Base-by-base conservation (phyloP, 1,139 yeast species). In the Geotrichum fermentans region DNA sequence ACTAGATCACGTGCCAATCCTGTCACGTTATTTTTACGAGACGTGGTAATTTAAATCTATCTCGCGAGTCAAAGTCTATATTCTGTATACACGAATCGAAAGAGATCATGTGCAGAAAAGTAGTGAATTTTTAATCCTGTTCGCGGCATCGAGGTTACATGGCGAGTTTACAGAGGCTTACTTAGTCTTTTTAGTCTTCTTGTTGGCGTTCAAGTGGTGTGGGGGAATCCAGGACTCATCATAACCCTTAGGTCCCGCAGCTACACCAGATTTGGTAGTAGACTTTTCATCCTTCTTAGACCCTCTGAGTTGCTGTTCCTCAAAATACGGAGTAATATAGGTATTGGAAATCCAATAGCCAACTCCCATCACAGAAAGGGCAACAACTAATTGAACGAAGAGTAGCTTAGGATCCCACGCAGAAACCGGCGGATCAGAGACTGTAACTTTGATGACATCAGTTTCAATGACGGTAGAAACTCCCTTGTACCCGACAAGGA, bases 341-440 rank as follows among this genome's bases (percentile, higher is more conserved):
- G 68, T 60, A 47, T 64, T 67, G 66, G 77, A 55, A 21, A 79
- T 43, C 52, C 69, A 61, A 63, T 80, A 83, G 40, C 70, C 80
- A 39, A 75, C 59, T 32, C 70, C 78, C 45, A 70, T 82, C 37
- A 82, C 54, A 11, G 83, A 66, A 20, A 70, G 75, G 13, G 72
- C 60, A 57, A 85, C 69, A 30, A 86, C 61, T 17, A 79, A 50
- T 61, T 81, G 84, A 57, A 83, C 75, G 40, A 84, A 66, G 54
- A 86, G 65, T 61, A 87, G 75, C 65, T 83, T 80, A 26, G 90
- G 94, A 62, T 84, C 79, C 67, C 83, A 82, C 50, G 82, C 58
- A 0, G 94, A 82, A 59, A 88, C 71, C 49, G 82, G 75, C 34
- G 75, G 77, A 58, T 87, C 95, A 13, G 67, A 66, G 52, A 88